A percentile compares a stretch with the other conserved stretches of the same genome.
Conservation (phyloP, 176 grass and related monocot genomes). For the Musa itinerans region DNA sequence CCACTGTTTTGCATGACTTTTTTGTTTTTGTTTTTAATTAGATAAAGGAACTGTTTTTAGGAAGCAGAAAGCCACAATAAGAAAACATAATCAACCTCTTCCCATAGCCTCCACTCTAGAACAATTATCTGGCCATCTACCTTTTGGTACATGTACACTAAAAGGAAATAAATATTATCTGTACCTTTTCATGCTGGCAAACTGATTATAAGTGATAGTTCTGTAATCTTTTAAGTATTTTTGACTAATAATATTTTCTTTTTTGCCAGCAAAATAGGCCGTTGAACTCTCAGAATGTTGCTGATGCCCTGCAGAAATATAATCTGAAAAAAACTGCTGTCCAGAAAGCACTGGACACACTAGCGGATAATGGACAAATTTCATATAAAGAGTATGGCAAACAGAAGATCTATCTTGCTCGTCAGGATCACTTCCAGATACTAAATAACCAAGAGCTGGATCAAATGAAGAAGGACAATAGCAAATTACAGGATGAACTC, state of each 20-base stretch:
- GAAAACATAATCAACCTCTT: too few species aligned
- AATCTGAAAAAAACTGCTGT: slow-evolving; percentile 92
- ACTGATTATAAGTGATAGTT: background rate
- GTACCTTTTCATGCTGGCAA: background rate
- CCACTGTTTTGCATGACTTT: too few species aligned
- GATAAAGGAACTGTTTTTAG: too few species aligned
- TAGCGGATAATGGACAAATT: slow-evolving; percentile 76
- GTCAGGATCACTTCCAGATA: slow-evolving; percentile 91
- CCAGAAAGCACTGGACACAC: slow-evolving; percentile 76
- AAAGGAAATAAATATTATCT: too few species aligned
- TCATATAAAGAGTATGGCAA: slow-evolving; percentile 99
- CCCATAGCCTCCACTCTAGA: too few species aligned
- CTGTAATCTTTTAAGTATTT: background rate
- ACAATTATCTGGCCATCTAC: too few species aligned
- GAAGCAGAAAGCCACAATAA: too few species aligned
- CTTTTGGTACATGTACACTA: too few species aligned
- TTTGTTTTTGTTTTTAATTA: too few species aligned
- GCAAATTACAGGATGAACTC: slow-evolving; percentile 63
- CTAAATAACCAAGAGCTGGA: slow-evolving; percentile 82
- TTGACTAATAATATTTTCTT: slow-evolving; percentile 10
- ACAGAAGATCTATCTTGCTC: slow-evolving; percentile 91
- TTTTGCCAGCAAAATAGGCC: slow-evolving; percentile 87
- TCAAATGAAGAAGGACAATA: slow-evolving; percentile 83
- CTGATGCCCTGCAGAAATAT: slow-evolving; percentile 84
- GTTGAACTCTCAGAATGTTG: slow-evolving; percentile 89